A percentile compares a stretch with the other conserved stretches of the same genome.
These are phyloP conservation scores for Mycena sp. DNA, from an alignment of 1,284 basidiomycete species.

Conservation along the genomic window DNA sequence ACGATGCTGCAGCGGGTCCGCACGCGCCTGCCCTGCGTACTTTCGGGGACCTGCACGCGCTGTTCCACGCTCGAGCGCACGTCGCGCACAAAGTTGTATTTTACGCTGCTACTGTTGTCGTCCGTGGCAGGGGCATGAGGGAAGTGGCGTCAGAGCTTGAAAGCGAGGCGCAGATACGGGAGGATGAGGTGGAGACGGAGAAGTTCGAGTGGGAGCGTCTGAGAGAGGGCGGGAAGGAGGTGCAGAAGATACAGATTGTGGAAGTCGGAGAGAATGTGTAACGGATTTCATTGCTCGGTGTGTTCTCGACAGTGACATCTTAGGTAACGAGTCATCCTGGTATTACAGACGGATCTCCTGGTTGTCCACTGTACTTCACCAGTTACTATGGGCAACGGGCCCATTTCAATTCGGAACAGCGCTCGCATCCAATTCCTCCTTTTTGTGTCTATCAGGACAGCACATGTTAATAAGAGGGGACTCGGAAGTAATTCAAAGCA, in stretches of 20 bases:
- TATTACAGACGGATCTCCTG: no score
- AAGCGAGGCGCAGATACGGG: slow-evolving; percentile 9
- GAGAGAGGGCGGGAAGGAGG: background rate
- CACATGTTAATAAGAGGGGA: no score
- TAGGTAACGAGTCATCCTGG: no score
- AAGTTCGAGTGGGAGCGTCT: background rate
- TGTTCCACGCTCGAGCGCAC: slow-evolving; percentile 49
- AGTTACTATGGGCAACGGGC: no score
- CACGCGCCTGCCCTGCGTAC: slow-evolving; percentile 53
- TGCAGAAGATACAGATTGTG: background rate
- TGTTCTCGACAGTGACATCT: no score
- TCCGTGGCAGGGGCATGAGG: background rate
- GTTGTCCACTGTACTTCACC: no score
- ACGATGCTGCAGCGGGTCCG: slow-evolving; percentile 36
- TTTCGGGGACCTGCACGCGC: slow-evolving; percentile 60
- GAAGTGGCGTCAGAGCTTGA: slow-evolving; percentile 14
- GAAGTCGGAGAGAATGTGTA: no score
- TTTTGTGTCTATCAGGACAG: no score
- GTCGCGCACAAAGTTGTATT: slow-evolving; percentile 64
- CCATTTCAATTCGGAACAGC: no score
- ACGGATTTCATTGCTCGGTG: no score
- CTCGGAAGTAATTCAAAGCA: no score
- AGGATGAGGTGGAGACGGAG: background rate
- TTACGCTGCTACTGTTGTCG: slow-evolving; percentile 51
- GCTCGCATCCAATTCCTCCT: no score